Evolutionary conservation across 2,329 filamentous ascomycete genomes (phyloP).

Genomic region (Calonectria hawksworthii): DNA sequence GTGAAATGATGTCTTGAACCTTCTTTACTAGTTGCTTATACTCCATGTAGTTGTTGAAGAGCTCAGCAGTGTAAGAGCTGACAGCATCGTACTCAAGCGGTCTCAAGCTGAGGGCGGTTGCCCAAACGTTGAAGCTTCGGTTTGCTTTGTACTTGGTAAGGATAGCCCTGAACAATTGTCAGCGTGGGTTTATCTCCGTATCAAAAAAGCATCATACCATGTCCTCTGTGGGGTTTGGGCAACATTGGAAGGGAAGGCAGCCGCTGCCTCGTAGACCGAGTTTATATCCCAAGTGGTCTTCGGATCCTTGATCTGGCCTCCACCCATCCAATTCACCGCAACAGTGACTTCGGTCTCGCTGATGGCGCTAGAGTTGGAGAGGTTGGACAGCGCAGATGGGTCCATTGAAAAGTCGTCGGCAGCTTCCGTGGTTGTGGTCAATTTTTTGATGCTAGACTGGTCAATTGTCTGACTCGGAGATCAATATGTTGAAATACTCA

Average conservation of each 20-base stretch:
- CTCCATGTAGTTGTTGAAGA: not conserved
- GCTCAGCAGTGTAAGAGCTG: not conserved
- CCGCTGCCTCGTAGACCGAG: not conserved
- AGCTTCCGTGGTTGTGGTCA: not conserved
- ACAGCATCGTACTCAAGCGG: not conserved
- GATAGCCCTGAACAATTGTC: not conserved
- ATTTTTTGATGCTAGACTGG: too few species aligned
- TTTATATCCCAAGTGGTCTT: not conserved
- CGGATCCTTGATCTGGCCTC: not conserved
- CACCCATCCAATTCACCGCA: not conserved
- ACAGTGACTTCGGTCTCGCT: not conserved
- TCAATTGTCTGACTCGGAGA: too few species aligned
- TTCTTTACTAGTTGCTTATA: not conserved
- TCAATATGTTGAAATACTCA: too few species aligned
- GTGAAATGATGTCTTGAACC: not conserved
- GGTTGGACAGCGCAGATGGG: not conserved
- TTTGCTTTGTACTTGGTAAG: not conserved
- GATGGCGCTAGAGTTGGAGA: not conserved
- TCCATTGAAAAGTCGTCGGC: not conserved
- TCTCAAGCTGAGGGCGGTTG: not conserved
- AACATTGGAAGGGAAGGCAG: not conserved
- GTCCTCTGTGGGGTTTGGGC: not conserved
- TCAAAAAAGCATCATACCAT: too few species aligned
- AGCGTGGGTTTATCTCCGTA: not conserved
- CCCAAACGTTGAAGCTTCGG: not conserved